Percentiles rank a stretch among this genome's conserved stretches.
Conservation (phyloP, 2,329 filamentous ascomycete genomes). For the Chrysoporthe austroafricana region DNA sequence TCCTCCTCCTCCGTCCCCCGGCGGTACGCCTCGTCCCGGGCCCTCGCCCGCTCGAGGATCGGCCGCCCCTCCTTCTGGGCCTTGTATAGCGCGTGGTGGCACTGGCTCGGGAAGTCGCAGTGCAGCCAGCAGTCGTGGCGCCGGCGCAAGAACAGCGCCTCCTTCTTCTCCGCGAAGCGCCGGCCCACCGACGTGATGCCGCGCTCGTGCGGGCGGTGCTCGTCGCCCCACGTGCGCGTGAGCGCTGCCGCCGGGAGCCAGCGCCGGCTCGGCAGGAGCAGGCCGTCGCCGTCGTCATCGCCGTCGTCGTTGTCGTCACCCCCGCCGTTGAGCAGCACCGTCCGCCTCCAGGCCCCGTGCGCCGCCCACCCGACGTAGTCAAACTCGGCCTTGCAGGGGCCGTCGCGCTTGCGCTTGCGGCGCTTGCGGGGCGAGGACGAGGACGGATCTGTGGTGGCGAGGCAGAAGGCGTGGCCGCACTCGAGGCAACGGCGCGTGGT, state of each 20-base stretch:
- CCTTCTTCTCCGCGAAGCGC: slow-evolving; percentile 15
- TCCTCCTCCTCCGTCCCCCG: neutral
- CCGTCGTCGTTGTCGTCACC: neutral
- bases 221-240: slow-evolving; percentile 18
- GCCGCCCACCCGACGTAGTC: slow-evolving; percentile 40
- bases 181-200: neutral
- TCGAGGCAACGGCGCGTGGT: slow-evolving; percentile 44
- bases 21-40: slow-evolving; percentile 10
- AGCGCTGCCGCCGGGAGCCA: neutral
- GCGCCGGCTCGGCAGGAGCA: neutral
- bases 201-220: slow-evolving; percentile 4
- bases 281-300: neutral
- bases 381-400: slow-evolving; percentile 37
- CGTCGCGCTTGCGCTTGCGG: slow-evolving; percentile 19
- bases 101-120: slow-evolving; percentile 38
- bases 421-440: slow-evolving; percentile 25
- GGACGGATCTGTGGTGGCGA: slow-evolving; percentile 25
- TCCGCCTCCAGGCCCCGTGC: slow-evolving; percentile 38
- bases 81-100: slow-evolving; percentile 29
- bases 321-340: slow-evolving; percentile 19
- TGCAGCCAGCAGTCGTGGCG: slow-evolving; percentile 34
- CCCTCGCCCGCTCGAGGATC: slow-evolving; percentile 13
- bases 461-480: slow-evolving; percentile 44
- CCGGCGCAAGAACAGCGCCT: slow-evolving; percentile 30
- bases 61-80: slow-evolving; percentile 28